phyloP scores from a whole-genome alignment of 2,329 filamentous ascomycete species.

The Colletotrichum phormii region DNA sequence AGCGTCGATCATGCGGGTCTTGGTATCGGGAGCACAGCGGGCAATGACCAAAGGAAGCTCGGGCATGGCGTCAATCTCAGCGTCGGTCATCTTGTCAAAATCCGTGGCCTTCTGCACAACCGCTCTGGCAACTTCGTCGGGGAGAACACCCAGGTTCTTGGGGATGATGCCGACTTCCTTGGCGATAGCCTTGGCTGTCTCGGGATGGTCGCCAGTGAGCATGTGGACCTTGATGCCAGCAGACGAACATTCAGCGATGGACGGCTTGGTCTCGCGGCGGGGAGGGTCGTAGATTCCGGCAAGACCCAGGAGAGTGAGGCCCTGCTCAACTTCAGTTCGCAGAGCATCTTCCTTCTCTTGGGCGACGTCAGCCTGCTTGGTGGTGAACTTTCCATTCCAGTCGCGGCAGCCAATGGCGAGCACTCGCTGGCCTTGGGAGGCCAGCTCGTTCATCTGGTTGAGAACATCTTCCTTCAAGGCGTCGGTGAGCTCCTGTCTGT shows the following conservation, averaged over 20 bases:
- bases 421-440: slow-evolving; percentile 77
- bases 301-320: slow-evolving; percentile 81
- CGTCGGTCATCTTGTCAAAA: slow-evolving; percentile 82
- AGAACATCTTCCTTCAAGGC: slow-evolving; percentile 63
- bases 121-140: slow-evolving; percentile 71
- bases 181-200: slow-evolving; percentile 83
- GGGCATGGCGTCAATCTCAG: slow-evolving; percentile 79
- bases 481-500: slow-evolving; percentile 60
- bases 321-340: slow-evolving; percentile 73
- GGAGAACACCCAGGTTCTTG: slow-evolving; percentile 67
- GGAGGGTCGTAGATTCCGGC: slow-evolving; percentile 90
- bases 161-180: slow-evolving; percentile 83
- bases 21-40: slow-evolving; percentile 86
- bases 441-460: slow-evolving; percentile 68
- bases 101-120: slow-evolving; percentile 82
- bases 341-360: slow-evolving; percentile 49
- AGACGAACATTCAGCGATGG: slow-evolving; percentile 76
- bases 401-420: slow-evolving; percentile 77
- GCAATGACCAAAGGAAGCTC: slow-evolving; percentile 85
- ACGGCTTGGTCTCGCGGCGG: slow-evolving; percentile 80
- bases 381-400: slow-evolving; percentile 61
- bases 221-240: slow-evolving; percentile 86
- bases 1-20: slow-evolving; percentile 91
- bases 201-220: slow-evolving; percentile 85
- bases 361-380: slow-evolving; percentile 45